Evolutionary conservation across 164 flowering plant species (phyloP), one percentile per base, ranked within the genome.

Genomic region (Cinnamomum chago): DNA sequence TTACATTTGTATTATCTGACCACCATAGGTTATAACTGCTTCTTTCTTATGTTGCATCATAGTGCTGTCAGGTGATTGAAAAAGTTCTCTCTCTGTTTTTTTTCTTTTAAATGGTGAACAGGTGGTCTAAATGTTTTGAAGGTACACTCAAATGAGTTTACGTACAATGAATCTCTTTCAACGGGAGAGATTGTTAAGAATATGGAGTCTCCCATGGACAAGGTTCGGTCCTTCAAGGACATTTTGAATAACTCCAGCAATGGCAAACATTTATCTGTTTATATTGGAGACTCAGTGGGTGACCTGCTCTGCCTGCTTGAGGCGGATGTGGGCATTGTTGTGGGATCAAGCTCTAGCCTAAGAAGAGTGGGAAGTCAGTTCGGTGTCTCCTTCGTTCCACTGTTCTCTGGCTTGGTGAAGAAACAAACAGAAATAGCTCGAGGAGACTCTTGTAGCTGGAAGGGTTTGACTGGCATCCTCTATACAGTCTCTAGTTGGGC

Each of bases 131-230:
- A 76, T 72, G 80, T 27, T 71, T 22, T 81, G 75, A 73, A 78
- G 62, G 62, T 84, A 62, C 86, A 81, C 40, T 74, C 86, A 62
- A 84, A 84, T 79, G 84, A 84, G 67, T 76, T 84, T 58, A 64
- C 12, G 18, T 84, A 79, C 10, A 74, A 84, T 58, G 81, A 72
- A 30, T 73, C 78, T n/a, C 70, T 84, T 70, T 79, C 86, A 27
- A 84, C 84, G 3, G 86, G 86, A 2, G 80, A 76, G 72, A 84
- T 84, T 58, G 50, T 66, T 6, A 78, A 24, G 78, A 76, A 74
- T 70, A 72, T 84, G 71, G 82, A 84, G 67, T 81, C 86, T 50
- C 86, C 86, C 28, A 62, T 76, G 58, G 86, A 84, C 78, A 84
- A 84, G 72, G 67, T 78, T 76, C 71, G 75, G 62, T 81, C 73